Percentiles rank a stretch among this genome's conserved stretches.
These are phyloP conservation scores for Cyberlindnera subsufficiens DNA, from an alignment of 805 yeast species.

Conservation along the genomic window DNA sequence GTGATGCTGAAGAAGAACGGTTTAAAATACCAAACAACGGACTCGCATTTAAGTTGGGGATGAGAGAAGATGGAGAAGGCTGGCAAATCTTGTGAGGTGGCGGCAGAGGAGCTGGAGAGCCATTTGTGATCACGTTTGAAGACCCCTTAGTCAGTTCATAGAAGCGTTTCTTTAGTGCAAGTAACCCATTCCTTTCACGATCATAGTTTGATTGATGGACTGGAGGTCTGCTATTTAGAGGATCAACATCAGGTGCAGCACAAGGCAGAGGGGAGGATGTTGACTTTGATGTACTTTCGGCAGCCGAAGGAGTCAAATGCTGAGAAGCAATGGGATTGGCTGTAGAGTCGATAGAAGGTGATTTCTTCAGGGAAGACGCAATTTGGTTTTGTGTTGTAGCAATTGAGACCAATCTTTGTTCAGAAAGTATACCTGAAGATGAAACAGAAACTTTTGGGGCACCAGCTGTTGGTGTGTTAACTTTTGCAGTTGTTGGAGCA, in stretches of 20 bases:
- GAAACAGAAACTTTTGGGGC: neutral
- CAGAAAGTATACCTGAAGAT: neutral
- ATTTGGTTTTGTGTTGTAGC: neutral
- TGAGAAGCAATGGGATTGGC: neutral
- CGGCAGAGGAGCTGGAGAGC: conserved; percentile 7
- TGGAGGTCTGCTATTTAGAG: neutral
- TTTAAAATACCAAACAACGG: conserved; percentile 1
- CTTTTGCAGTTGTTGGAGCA: too few relatives aligned
- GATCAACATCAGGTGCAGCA: neutral
- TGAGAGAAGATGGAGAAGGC: conserved; percentile 12
- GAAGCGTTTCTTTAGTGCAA: conserved; percentile 2
- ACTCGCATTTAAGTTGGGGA: conserved; percentile 3
- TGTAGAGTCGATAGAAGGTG: neutral
- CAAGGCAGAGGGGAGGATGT: neutral
- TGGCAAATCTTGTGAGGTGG: conserved; percentile 10
- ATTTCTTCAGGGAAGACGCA: neutral
- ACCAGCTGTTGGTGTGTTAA: neutral
- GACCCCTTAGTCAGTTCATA: conserved; percentile 1
- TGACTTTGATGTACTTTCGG: neutral
- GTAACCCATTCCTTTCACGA: conserved; percentile 3
- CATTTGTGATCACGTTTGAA: neutral
- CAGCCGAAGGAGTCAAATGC: neutral
- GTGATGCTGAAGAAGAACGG: neutral
- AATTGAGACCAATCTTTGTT: neutral
- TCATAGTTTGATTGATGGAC: neutral